phyloP scores from a whole-genome alignment of 2,329 filamentous ascomycete genomes.

The Pseudogymnoascus sp. region DNA sequence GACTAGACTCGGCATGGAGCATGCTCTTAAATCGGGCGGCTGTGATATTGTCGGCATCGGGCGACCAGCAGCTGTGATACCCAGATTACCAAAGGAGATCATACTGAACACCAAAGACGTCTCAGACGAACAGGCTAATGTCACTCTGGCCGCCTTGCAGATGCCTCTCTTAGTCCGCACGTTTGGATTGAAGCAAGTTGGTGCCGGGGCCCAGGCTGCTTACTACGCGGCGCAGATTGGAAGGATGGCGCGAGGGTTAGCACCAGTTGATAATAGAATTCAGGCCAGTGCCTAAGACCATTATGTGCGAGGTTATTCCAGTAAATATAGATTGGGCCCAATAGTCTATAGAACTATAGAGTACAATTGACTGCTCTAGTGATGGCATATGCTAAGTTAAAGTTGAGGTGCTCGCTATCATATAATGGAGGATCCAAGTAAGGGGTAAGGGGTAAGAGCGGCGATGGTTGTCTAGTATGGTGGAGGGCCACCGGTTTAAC shows the following conservation, averaged over 20 bases:
- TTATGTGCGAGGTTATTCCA: not conserved
- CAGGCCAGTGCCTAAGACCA: not conserved
- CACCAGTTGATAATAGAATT: slow-evolving; percentile 8
- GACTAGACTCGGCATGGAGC: slow-evolving; percentile 41
- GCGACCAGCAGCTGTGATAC: slow-evolving; percentile 37
- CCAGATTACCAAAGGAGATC: slow-evolving; percentile 33
- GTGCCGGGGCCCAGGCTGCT: slow-evolving; percentile 14
- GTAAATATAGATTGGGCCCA: not conserved
- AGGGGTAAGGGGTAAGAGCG: no score
- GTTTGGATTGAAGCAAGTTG: slow-evolving; percentile 13
- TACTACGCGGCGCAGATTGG: slow-evolving; percentile 27
- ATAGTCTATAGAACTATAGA: not conserved
- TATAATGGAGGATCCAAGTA: no score
- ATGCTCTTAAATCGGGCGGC: slow-evolving; percentile 37
- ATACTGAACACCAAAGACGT: slow-evolving; percentile 28
- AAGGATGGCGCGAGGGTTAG: slow-evolving; percentile 21
- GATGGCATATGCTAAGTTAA: no score
- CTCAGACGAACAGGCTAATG: slow-evolving; percentile 19
- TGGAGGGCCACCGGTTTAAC: not conserved
- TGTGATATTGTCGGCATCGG: slow-evolving; percentile 44
- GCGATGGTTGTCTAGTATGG: no score
- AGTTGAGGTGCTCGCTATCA: no score
- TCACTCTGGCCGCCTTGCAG: not conserved
- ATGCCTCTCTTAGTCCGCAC: not conserved
- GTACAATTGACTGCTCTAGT: no score